phyloP scores from a whole-genome alignment of 1,284 basidiomycete genomes.

The Lignosus rhinocerotis region DNA sequence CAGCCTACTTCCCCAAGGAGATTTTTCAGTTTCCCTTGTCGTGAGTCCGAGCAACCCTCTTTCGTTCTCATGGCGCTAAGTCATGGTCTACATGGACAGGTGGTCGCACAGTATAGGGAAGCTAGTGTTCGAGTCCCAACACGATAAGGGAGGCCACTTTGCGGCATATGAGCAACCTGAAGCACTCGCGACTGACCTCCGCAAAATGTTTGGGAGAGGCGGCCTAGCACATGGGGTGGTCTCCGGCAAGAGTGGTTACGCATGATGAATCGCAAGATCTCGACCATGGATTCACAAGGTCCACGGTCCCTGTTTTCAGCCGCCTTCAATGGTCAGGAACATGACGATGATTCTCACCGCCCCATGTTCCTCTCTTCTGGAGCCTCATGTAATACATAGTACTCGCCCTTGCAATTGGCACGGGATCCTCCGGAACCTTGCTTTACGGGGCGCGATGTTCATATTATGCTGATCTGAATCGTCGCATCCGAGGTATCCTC shows the following conservation, averaged over 20 bases:
- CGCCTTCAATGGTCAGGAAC: no score
- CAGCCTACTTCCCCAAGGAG: conserved; percentile 53
- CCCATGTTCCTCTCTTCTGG: no score
- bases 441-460: no score
- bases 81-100: not conserved
- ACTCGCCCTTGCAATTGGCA: no score
- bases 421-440: no score
- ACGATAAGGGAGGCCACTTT: conserved; percentile 34
- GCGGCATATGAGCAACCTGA: conserved; percentile 33
- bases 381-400: no score
- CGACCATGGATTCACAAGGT: no score
- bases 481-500: no score
- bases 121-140: conserved; percentile 29
- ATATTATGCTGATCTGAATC: no score
- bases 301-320: no score
- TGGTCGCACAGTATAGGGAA: conserved; percentile 27
- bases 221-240: conserved; percentile 33
- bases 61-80: not conserved
- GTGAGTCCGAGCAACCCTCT: conserved; percentile 32
- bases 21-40: conserved; percentile 36
- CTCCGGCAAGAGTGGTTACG: conserved; percentile 24
- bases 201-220: conserved; percentile 32
- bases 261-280: not conserved
- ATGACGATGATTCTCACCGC: not conserved
- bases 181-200: conserved; percentile 29